A percentile compares a stretch with the other conserved stretches of the same genome.
Conservation (phyloP, 2,329 filamentous ascomycete genomes). For the Tricladium varicosporioides region DNA sequence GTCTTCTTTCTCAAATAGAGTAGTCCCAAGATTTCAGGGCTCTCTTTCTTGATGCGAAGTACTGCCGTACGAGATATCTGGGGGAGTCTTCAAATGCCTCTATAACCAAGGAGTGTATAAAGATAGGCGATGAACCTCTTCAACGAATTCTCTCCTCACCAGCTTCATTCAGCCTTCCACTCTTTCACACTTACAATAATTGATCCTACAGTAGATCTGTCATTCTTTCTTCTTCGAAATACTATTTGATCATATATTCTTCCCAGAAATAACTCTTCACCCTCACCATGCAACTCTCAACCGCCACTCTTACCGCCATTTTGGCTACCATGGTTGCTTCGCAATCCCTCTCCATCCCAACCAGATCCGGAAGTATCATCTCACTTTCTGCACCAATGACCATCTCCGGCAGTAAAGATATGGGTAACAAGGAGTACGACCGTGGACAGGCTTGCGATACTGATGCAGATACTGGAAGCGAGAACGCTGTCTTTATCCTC, state of each 20-base stretch:
- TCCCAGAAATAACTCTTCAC: not conserved
- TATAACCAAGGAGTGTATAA: not conserved
- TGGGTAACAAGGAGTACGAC: constrained; percentile 26
- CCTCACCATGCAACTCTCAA: constrained; percentile 23
- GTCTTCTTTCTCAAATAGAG: not conserved
- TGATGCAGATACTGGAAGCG: constrained; percentile 21
- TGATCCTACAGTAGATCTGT: too few species aligned
- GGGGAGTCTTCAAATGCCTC: not conserved
- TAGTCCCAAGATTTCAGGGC: not conserved
- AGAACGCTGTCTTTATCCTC: constrained; percentile 50
- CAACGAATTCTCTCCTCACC: constrained; percentile 1
- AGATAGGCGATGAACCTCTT: too few species aligned
- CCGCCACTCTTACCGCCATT: constrained; percentile 17
- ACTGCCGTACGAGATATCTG: not conserved
- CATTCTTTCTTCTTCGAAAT: not conserved
- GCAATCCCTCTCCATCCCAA: constrained; percentile 24
- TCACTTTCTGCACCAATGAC: constrained; percentile 9
- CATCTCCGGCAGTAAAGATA: constrained; percentile 19
- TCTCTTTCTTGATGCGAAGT: not conserved
- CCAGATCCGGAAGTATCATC: constrained; percentile 16
- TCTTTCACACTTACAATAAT: not conserved
- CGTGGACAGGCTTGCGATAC: constrained; percentile 23
- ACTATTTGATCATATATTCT: not conserved
- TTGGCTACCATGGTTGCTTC: constrained; percentile 19
- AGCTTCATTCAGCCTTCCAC: constrained; percentile 9